Evolutionary conservation across 148 eudicot genomes (phyloP).

Genomic region (Heliamphora exappendiculata): DNA sequence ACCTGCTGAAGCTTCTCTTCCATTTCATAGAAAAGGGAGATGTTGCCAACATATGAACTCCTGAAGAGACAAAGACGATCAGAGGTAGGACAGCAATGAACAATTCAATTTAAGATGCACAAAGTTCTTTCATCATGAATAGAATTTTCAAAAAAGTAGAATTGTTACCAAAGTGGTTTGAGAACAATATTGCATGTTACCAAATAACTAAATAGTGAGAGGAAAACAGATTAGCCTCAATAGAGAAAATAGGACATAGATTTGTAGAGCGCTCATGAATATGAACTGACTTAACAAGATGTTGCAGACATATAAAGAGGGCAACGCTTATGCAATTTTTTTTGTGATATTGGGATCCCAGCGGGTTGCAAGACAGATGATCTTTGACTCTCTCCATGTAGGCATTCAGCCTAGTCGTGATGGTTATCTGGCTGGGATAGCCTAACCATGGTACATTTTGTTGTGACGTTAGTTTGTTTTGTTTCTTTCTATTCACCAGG

Average conservation of each 20-base stretch:
- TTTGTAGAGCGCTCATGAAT: not conserved
- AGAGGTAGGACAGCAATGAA: slow-evolving; percentile 2
- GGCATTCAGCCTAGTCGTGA: not conserved
- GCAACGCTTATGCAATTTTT: not conserved
- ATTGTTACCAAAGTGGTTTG: not conserved
- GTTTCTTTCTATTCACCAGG: not conserved
- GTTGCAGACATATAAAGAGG: not conserved
- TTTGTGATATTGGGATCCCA: not conserved
- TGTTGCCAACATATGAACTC: slow-evolving; percentile 78
- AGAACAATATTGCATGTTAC: not conserved
- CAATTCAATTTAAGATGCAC: not conserved
- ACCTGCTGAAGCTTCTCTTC: slow-evolving; percentile 85
- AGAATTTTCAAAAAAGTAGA: not conserved
- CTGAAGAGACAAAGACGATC: slow-evolving; percentile 31
- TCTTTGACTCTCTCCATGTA: not conserved
- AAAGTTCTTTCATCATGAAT: not conserved
- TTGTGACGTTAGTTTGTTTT: not conserved
- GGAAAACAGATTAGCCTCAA: not conserved
- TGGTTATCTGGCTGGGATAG: not conserved
- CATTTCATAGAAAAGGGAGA: slow-evolving; percentile 64
- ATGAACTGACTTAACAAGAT: not conserved
- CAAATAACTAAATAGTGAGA: not conserved
- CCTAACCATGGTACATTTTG: not conserved
- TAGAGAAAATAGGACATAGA: not conserved
- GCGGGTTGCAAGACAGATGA: not conserved